Base-by-base conservation (phyloP, 208 protist species). In the Leishmania tropica region DNA sequence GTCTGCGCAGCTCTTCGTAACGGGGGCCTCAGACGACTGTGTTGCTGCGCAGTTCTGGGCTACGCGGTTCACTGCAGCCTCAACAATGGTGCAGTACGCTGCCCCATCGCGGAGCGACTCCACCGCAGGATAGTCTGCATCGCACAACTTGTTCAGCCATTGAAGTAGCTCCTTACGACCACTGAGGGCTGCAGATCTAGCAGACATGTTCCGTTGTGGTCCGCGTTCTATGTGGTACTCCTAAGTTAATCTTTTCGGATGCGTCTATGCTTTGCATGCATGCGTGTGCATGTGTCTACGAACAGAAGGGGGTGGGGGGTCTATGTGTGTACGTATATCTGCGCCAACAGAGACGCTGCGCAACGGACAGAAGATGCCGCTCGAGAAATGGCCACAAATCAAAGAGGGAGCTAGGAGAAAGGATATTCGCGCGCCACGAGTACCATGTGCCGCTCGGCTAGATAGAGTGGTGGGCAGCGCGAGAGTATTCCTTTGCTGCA, bases 141-240 rank as follows among this genome's bases (percentile, higher is more conserved):
- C 88, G 80, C 94, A 97, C 21, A 97, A 81, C 35, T 83, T 89
- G 75, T 97, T 97, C 47, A 97, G 84, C 94, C 94, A 97, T 17
- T 85, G 80, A 42, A 97, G 84, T 24, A 95, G 82, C 81, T 95
- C 92, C 35, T 88, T 92, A 31, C 94, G 83, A 37, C 94, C 94
- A 72, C 89, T 85, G 53, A 87, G 80, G 3, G 76, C 81, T 56
- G 86, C 83, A 24, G 54, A 75, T 31, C 77, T 74, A 31, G 78
- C 58, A 24, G 83, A 70, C 68, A 80, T 86, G 35, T 54, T 51
- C 53, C 54, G 11, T 53, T 65, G 15, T 15, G 11, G 28, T 31
- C 37, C 53, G 13, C 54, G 31, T 3, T 56, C 76, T 79, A 54
- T 72, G 62, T 56, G 7, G 6, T 62, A 21, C 6, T 47, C 68